Evolutionary conservation across 345 rosid species (phyloP).

Genomic region (Linum usitatissimum): DNA sequence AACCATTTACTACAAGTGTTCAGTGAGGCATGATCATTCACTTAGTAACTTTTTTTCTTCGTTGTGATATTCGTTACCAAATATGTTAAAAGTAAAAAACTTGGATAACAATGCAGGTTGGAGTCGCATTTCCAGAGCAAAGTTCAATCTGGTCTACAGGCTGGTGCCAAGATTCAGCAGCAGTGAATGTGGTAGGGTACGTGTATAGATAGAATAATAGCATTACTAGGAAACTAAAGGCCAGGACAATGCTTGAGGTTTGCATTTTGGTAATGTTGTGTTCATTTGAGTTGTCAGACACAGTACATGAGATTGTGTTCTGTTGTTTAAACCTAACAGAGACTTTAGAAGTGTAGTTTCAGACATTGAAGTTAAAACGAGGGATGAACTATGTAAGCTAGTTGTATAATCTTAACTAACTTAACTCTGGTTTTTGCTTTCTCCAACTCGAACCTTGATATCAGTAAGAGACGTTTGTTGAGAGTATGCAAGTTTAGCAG

Average conservation of each 20-base stretch:
- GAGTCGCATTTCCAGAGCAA: constrained; percentile 70
- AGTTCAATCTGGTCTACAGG: constrained; percentile 74
- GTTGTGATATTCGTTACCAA: no score
- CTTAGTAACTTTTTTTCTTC: not conserved
- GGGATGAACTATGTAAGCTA: no score
- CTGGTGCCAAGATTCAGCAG: constrained; percentile 55
- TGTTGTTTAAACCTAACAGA: no score
- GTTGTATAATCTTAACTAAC: no score
- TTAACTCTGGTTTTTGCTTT: no score
- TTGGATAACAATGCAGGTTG: constrained; percentile 43
- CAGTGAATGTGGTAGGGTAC: not conserved
- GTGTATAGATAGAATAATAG: not conserved
- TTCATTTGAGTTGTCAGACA: not conserved
- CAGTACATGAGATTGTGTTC: not conserved
- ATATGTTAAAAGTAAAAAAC: not conserved
- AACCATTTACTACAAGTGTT: constrained; percentile 82
- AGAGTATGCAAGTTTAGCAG: no score
- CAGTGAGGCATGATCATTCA: constrained; percentile 46
- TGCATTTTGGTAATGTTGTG: not conserved
- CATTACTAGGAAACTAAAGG: no score
- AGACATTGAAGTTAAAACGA: no score
- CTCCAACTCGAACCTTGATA: no score
- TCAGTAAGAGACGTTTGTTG: no score
- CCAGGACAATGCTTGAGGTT: not conserved
- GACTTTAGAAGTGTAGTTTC: no score